A percentile compares a stretch with the other conserved stretches of the same genome.
These are phyloP conservation scores for Chrysanthemum lavandulifolium DNA, from an alignment of 129 eudicot genomes.

Conservation along the genomic window DNA sequence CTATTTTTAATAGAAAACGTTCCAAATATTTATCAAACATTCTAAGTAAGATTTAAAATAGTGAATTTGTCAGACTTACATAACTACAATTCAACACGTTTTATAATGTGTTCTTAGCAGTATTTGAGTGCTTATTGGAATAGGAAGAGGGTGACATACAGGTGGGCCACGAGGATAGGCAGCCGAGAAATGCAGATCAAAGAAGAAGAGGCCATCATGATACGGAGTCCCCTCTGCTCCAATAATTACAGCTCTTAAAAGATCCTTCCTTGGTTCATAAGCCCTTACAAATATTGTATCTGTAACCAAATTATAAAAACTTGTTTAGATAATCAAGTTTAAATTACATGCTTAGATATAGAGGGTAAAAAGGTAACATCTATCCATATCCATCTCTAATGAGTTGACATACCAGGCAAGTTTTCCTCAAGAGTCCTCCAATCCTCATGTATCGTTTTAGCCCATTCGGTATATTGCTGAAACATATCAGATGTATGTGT, in stretches of 20 bases:
- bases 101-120: neutral
- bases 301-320: slow-evolving; percentile 14
- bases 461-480: slow-evolving; percentile 52
- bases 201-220: slow-evolving; percentile 83
- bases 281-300: slow-evolving; percentile 68
- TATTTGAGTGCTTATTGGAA: neutral
- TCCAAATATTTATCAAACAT: too few species aligned
- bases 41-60: too few species aligned
- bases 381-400: neutral
- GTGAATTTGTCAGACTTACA: too few species aligned
- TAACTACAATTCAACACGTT: neutral
- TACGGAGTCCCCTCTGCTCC: slow-evolving; percentile 93
- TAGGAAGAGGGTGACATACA: slow-evolving; percentile 33
- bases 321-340: too few species aligned
- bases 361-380: neutral
- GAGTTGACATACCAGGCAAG: slow-evolving; percentile 53
- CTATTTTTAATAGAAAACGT: too few species aligned
- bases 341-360: neutral
- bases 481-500: neutral
- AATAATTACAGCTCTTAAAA: slow-evolving; percentile 69
- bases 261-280: slow-evolving; percentile 78
- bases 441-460: slow-evolving; percentile 59
- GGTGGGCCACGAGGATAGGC: slow-evolving; percentile 60
- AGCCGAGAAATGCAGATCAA: slow-evolving; percentile 54
- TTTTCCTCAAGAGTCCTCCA: slow-evolving; percentile 65